These are phyloP conservation scores for Candida ulmi DNA, from an alignment of 805 yeast species.

Conservation along the genomic window DNA sequence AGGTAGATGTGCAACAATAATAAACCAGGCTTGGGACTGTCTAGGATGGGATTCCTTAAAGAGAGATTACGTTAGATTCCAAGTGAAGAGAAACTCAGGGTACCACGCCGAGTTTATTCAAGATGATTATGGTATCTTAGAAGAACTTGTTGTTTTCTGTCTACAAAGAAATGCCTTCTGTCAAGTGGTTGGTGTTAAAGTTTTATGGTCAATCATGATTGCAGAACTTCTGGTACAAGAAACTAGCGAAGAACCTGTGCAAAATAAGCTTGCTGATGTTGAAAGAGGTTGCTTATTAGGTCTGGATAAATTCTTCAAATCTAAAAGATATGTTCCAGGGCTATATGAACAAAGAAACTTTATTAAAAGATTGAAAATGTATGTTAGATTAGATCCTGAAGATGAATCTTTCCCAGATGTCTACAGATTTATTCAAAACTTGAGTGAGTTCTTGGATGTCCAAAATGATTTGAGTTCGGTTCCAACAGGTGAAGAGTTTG, in stretches of 20 bases:
- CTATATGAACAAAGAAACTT: constrained; percentile 48
- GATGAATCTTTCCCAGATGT: constrained; percentile 55
- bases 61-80: constrained; percentile 52
- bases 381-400: constrained; percentile 52
- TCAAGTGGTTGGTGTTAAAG: constrained; percentile 55
- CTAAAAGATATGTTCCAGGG: constrained; percentile 52
- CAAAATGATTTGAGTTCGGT: constrained; percentile 65
- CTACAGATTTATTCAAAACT: constrained; percentile 43
- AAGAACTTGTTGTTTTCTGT: constrained; percentile 60
- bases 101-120: constrained; percentile 61
- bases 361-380: constrained; percentile 41
- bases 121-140: constrained; percentile 53
- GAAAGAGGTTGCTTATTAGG: constrained; percentile 61
- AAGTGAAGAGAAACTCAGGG: constrained; percentile 58
- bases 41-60: constrained; percentile 59
- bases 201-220: constrained; percentile 69
- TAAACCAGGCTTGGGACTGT: constrained; percentile 66
- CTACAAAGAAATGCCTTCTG: constrained; percentile 61
- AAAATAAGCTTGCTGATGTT: constrained; percentile 50
- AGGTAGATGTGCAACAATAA: constrained; percentile 46
- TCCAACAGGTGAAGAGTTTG: constrained; percentile 79
- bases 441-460: constrained; percentile 57
- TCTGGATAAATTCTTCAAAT: constrained; percentile 56
- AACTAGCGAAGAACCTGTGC: constrained; percentile 48
- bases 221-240: constrained; percentile 58